Evolutionary conservation across 2,329 filamentous ascomycete genomes (phyloP), one percentile per base, ranked within the genome.

Genomic region (Cryoendolithus antarcticus): DNA sequence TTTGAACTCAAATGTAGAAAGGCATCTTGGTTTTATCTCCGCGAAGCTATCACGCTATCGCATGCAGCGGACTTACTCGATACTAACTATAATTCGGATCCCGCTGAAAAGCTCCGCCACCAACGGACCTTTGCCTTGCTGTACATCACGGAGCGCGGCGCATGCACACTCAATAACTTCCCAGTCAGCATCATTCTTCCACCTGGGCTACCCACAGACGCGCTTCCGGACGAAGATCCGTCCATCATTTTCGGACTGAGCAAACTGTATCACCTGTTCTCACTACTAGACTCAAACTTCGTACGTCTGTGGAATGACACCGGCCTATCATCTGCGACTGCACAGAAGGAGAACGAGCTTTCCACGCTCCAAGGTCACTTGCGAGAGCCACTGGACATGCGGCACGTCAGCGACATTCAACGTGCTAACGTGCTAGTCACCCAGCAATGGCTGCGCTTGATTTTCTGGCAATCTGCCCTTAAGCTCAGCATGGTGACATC

Each of bases 1-100:
- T 48, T 48, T 32, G 45, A 48, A 30, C 37, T 48, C 10, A 48
- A 46, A 29, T 40, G 39, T n/a, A 39, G 45, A 30, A 46, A 46
- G 11, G 43, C 38, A 13, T 35, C 43, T 4, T 45, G 45, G 41
- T 45, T 48, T 19, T 44, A 46, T 35, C 34, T 48, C 5, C 42
- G 44, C 12, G 45, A 48, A 38, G 43, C 45, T 2, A 48, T 48
- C n/a, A 44, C 41, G 5, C 30, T 44, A 9, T 35, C 43, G 8
- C 41, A 44, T 9, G 28, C 37, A 3, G 37, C 33, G 3, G 37
- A 34, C 2, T 30, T 45, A 21, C 32, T 33, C 3, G 35, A 35
- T 9, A 15, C 11, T 9, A 35, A 19, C 6, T 27, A 8, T 27
- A 36, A 10, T 7, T 27, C 24, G 24, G 24, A 27, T 27, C 7